Evolutionary conservation across 2,329 filamentous ascomycete species (phyloP).

Genomic region (Neonectria faginata): DNA sequence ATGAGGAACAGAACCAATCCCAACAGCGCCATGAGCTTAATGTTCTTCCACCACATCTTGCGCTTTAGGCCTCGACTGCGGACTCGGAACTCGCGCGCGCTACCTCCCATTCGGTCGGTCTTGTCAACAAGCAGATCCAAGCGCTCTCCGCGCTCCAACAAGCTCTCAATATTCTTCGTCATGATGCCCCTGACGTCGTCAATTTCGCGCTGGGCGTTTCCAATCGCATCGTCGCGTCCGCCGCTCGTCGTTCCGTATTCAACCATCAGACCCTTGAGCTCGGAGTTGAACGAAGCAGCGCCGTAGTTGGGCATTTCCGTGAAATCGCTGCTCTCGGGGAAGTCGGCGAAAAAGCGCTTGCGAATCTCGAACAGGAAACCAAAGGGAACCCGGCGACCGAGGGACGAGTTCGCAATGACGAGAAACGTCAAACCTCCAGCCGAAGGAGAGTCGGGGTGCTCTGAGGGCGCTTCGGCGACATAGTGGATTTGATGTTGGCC

Average conservation of each 20-base stretch:
- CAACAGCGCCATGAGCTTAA: slow-evolving; percentile 89
- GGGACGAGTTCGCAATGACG: slow-evolving; percentile 82
- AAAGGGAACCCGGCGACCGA: slow-evolving; percentile 91
- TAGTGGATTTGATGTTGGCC: slow-evolving; percentile 95
- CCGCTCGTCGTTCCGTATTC: slow-evolving; percentile 84
- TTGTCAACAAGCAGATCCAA: slow-evolving; percentile 96
- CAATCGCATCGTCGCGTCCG: slow-evolving; percentile 83
- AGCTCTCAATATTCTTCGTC: slow-evolving; percentile 93
- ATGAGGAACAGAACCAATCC: slow-evolving; percentile 74
- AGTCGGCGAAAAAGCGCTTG: slow-evolving; percentile 82
- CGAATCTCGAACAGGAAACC: slow-evolving; percentile 93
- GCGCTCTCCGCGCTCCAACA: slow-evolving; percentile 90
- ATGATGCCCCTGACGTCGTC: slow-evolving; percentile 93
- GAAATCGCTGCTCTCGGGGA: slow-evolving; percentile 77
- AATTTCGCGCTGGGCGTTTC: slow-evolving; percentile 88
- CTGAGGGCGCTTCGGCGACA: slow-evolving; percentile 84
- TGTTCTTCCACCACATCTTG: slow-evolving; percentile 99
- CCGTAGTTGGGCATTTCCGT: slow-evolving; percentile 87
- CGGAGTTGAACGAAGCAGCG: slow-evolving; percentile 85
- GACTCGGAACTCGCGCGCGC: slow-evolving; percentile 89
- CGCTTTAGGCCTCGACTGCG: slow-evolving; percentile 87
- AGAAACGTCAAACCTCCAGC: slow-evolving; percentile 91
- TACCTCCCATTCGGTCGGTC: slow-evolving; percentile 90
- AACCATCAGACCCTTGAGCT: slow-evolving; percentile 81
- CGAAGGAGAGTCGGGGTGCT: slow-evolving; percentile 67